These are phyloP conservation scores for Raffaelea ambrosiae DNA, from an alignment of 2,329 filamentous ascomycete species.

Conservation along the genomic window DNA sequence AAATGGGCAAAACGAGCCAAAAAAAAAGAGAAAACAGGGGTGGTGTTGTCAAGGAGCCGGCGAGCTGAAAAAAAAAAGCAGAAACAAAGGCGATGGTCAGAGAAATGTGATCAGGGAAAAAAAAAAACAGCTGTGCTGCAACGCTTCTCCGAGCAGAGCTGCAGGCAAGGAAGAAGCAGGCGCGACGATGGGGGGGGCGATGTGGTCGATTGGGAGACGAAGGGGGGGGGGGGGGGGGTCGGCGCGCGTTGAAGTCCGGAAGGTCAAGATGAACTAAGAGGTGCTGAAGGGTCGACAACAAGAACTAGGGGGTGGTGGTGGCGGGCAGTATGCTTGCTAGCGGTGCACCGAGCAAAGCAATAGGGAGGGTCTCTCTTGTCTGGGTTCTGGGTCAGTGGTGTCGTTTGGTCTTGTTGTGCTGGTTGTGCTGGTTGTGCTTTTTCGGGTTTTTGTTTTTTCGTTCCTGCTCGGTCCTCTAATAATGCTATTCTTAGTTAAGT, in stretches of 20 bases:
- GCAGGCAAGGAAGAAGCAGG: not conserved
- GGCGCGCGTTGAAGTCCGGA: not conserved
- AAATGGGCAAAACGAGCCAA: not conserved
- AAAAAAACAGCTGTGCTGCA: too few species aligned
- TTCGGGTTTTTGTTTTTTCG: constrained; percentile 15
- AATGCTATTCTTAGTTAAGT: not conserved
- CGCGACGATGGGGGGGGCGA: too few species aligned
- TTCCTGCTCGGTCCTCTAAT: constrained; percentile 10
- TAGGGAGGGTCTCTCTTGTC: too few species aligned
- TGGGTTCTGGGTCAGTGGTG: too few species aligned
- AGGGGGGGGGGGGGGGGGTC: not conserved
- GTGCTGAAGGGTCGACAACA: not conserved
- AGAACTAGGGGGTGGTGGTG: not conserved
- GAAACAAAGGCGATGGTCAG: too few species aligned
- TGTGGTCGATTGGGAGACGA: not conserved
- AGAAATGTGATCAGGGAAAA: too few species aligned
- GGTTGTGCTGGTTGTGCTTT: constrained; percentile 7
- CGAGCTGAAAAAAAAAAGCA: too few species aligned
- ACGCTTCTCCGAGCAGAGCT: too few species aligned
- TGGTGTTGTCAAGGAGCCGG: not conserved
- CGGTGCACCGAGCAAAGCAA: too few species aligned
- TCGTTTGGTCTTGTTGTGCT: too few species aligned
- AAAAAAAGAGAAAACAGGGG: too few species aligned
- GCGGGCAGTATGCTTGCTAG: too few species aligned
- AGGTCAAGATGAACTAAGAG: not conserved